Base-by-base conservation (phyloP, 225 moss, liverwort and hornwort genomes). In the Antitrichia curtipendula region DNA sequence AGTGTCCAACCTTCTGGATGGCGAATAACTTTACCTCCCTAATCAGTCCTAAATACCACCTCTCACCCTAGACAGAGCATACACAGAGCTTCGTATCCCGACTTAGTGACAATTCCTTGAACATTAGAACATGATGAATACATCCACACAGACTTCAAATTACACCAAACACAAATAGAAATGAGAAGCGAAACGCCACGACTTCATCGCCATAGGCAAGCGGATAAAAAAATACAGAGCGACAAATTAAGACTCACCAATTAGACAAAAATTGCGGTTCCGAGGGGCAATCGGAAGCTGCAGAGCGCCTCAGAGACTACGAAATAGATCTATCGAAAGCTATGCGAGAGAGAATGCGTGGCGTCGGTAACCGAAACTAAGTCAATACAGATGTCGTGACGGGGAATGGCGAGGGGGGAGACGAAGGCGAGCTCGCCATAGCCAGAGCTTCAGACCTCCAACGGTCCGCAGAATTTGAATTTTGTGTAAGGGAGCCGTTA, bases 381-480 rank as follows among this genome's bases (percentile, higher is more conserved):
- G 18, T 52, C 19, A 12, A 40, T 4, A 16, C 66, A 28, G 29
- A 59, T 31, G 25, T 10, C 65, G 45, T 13, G 56, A 40, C 19
- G 86, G 9, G 8, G 47, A 70, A 75, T 80, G 84, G 29, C 38
- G 53, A 38, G 1, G 34, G 23, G 63, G 63, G 36, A 34, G 57
- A 6, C 34, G 23, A 62, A 9, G 28, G 58, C 65, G 25, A 34
- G 29, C 47, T 38, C 84, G 65, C 86, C 86, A 86, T 86, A 43
- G 89, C 86, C 66, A 10, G 59, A 75, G 76, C 86, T 69, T 13
- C 43, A 60, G 7, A n/a, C 29, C 43, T 50, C 58, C 82, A 90
- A 90, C 89, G 89, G 89, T 83, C 83, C 22, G 10, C 36, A 56
- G 11, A 72, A 56, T 90, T 90, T 90, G 89, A 90, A 90, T 83